Base-by-base conservation (phyloP, 2,329 filamentous ascomycete genomes). In the Thielaviopsis populi region DNA sequence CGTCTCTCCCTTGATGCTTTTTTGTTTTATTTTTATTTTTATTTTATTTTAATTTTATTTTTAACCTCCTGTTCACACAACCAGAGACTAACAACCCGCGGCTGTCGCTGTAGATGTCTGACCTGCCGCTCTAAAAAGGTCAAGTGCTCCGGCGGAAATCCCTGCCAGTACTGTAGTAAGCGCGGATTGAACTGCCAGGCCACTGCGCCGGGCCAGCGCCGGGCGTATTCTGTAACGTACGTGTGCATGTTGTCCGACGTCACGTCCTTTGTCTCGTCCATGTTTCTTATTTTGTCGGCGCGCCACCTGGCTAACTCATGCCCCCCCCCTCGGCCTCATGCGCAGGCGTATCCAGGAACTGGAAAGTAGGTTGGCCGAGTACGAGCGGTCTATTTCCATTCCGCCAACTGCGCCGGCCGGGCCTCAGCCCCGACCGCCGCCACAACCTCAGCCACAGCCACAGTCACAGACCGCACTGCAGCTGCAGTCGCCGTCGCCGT, bases 1-100 rank as follows among this genome's bases (percentile, higher is more conserved):
- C 73, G 79, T 68, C 70, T 83, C 19, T 66, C 69, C 4, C n/a
- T n/a, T 70, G 72, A 41, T 75, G 74, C 30, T 78, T 41, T 65
- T 24, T 40, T 43, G 8, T 46, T 63, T 17, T 33, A n/a, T 30
- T 17, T 43, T 40, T 27, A 15, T 53, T 60, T 7, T 40, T 17
- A 17, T 15, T 2, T 24, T 53, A 53, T 19, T 15, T 24, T 27
- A 24, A 7, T 19, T 19, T 10, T 10, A 19, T 17, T 46, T 46
- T 24, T 11, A n/a, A n/a, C n/a, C n/a, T n/a, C n/a, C n/a, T n/a
- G n/a, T n/a, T n/a, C n/a, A n/a, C n/a, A n/a, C 54, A 5, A 11
- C 17, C 4, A 33, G 54, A 30, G 27, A 61, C 59, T 61, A 33
- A 42, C 42, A 40, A 40, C 40, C 2, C 11, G 22, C 10, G 5